Evolutionary conservation across 768 basidiomycete genomes (phyloP), one percentile per base, ranked within the genome.

Genomic region (Hydnomerulius pinastri): DNA sequence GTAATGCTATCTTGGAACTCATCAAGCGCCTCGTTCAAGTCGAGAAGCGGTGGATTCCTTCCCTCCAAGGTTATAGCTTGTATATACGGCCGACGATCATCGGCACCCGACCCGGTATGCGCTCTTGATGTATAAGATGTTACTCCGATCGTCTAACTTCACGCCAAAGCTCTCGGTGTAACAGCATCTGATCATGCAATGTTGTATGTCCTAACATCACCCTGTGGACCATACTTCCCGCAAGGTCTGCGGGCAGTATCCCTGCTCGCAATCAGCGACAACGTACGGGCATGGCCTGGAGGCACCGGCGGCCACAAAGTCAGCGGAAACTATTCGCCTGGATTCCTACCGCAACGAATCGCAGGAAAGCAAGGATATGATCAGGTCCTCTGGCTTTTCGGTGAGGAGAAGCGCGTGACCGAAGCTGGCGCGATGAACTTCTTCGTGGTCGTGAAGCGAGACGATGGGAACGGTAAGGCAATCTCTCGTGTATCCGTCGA

Each of bases 11-110:
- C 25, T 72, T 78, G 32, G 68, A 70, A 36, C 71, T 83, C 45
- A 75, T 84, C 64, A 86, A 87, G 67, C 78, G 79, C 41, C 79
- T 98, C 51, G 82, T 90, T 42, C 47, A 64, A 35, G 55, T 87
- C 39, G 94, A 98, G 37, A 68, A 74, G n/a, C 80, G 86, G 10
- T 97, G 94, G 93, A 91, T 97, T 27, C 94, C 93, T 3, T 70
- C 73, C 2, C 67, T 73, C 11, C 75, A 81, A 2, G 92, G 87
- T 12, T 82, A 90, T 67, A 90, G 87, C 50, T 74, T 98, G 29
- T 98, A 96, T 73, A 80, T 97, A 57, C 85, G 94, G 39, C 87
- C 91, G 20, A 92, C 85, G 6, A 70, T 90, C 62, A 87, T 78
- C 50, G 77, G 72, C 18, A 77, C 76, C 1, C 68, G 74, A 8